Evolutionary conservation across 768 basidiomycete genomes (phyloP).

Genomic region (Amanita exitialis): DNA sequence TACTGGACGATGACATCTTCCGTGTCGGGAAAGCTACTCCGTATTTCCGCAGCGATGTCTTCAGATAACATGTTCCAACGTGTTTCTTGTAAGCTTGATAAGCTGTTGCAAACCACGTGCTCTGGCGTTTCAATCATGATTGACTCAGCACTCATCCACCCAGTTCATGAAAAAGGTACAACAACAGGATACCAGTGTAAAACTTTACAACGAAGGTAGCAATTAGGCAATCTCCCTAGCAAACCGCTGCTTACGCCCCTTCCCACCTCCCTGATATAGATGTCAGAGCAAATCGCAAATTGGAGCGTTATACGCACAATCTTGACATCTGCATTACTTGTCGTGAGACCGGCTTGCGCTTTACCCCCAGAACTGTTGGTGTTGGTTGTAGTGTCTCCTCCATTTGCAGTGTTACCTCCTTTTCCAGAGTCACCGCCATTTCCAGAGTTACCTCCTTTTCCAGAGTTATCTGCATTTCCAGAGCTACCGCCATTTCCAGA

Average conservation of each 20-base stretch:
- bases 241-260: background rate
- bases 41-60: slow-evolving; percentile 75
- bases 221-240: background rate
- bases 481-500: no score
- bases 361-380: no score
- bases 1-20: slow-evolving; percentile 85
- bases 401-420: no score
- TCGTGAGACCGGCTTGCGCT: background rate
- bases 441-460: no score
- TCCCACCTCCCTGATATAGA: background rate
- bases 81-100: no score
- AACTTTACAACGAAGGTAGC: background rate
- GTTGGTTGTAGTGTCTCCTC: no score
- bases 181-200: background rate
- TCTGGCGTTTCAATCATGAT: no score
- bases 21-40: slow-evolving; percentile 57
- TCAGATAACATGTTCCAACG: slow-evolving; percentile 45
- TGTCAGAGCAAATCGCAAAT: background rate
- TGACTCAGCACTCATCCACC: no score
- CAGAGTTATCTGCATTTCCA: no score
- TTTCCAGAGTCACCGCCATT: no score
- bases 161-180: background rate
- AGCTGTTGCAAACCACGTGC: no score
- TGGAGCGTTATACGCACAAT: background rate
- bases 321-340: background rate